Evolutionary conservation across 2,329 filamentous ascomycete genomes (phyloP).

Genomic region (Ascochyta koolunga): DNA sequence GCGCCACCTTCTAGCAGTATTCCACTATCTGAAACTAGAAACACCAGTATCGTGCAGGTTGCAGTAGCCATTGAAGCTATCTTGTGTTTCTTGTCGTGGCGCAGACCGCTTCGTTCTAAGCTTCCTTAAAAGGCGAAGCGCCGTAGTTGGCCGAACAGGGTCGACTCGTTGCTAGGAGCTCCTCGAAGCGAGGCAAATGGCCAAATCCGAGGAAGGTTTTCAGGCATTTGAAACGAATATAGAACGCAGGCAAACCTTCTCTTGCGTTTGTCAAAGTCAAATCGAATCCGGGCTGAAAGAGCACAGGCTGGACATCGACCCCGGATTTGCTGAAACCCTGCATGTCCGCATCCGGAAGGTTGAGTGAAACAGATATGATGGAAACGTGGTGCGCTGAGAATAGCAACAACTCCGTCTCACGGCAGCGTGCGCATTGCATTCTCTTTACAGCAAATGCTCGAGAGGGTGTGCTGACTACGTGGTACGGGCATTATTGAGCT

Average conservation of each 20-base stretch:
- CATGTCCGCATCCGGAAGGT: slow-evolving; percentile 19
- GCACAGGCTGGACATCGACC: slow-evolving; percentile 21
- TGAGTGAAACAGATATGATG: slow-evolving; percentile 6
- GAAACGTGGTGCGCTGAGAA: slow-evolving; percentile 16
- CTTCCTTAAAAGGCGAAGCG: background rate
- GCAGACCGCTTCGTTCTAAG: background rate
- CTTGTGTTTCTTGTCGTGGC: slow-evolving; percentile 2
- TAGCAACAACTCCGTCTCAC: slow-evolving; percentile 13
- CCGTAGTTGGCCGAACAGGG: slow-evolving; percentile 8
- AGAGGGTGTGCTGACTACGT: slow-evolving; percentile 42
- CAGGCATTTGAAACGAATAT: background rate
- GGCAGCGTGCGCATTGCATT: slow-evolving; percentile 8
- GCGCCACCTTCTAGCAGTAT: slow-evolving; percentile 16
- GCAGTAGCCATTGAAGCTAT: slow-evolving; percentile 8
- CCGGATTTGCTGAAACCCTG: slow-evolving; percentile 17
- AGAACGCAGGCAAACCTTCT: background rate
- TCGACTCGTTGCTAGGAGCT: background rate
- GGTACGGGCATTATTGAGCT: slow-evolving; percentile 27
- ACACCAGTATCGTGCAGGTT: slow-evolving; percentile 2
- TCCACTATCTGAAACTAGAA: slow-evolving; percentile 1
- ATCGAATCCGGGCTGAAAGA: slow-evolving; percentile 1
- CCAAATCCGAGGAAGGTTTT: slow-evolving; percentile 9
- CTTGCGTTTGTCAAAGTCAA: slow-evolving; percentile 7
- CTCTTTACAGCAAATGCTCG: slow-evolving; percentile 2
- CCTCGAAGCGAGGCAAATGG: slow-evolving; percentile 2